Evolutionary conservation across 2,329 filamentous ascomycete genomes (phyloP).

Genomic region (Sclerotinia borealis): DNA sequence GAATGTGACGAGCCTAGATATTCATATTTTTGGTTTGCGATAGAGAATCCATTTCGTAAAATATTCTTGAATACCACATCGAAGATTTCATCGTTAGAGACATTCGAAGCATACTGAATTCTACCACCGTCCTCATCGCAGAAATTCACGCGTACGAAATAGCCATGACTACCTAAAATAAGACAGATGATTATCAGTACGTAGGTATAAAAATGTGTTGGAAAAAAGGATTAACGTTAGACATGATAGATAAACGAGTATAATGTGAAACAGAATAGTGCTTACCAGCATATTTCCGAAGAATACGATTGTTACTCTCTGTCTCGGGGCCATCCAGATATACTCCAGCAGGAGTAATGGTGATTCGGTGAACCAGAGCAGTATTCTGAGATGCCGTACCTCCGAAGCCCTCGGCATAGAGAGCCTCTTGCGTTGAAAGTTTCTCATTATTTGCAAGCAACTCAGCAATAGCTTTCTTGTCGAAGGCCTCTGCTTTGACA

Average conservation of each 20-base stretch:
- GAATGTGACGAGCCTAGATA: constrained; percentile 80
- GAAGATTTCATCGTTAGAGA: constrained; percentile 46
- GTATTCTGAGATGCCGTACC: constrained; percentile 24
- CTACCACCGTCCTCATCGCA: constrained; percentile 66
- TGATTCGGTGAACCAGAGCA: constrained; percentile 25
- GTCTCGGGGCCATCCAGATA: constrained; percentile 55
- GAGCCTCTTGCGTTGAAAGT: constrained; percentile 23
- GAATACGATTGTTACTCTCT: constrained; percentile 63
- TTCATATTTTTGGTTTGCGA: constrained; percentile 55
- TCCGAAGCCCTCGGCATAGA: constrained; percentile 22
- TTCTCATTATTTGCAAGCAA: constrained; percentile 38
- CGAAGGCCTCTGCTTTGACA: constrained; percentile 39
- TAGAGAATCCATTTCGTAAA: constrained; percentile 51
- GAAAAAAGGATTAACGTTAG: fast-evolving
- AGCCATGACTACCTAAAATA: constrained; percentile 38
- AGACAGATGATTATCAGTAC: neutral
- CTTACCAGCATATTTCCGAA: constrained; percentile 57
- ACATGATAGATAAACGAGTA: neutral
- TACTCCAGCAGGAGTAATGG: constrained; percentile 54
- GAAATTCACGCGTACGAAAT: constrained; percentile 67
- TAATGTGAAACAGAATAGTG: neutral
- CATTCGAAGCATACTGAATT: constrained; percentile 49
- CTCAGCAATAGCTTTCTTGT: constrained; percentile 37
- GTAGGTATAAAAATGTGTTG: no score
- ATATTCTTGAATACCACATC: constrained; percentile 55